Base-by-base conservation (phyloP, 495 filamentous ascomycete genomes). In the Rhizodiscina lignyota region DNA sequence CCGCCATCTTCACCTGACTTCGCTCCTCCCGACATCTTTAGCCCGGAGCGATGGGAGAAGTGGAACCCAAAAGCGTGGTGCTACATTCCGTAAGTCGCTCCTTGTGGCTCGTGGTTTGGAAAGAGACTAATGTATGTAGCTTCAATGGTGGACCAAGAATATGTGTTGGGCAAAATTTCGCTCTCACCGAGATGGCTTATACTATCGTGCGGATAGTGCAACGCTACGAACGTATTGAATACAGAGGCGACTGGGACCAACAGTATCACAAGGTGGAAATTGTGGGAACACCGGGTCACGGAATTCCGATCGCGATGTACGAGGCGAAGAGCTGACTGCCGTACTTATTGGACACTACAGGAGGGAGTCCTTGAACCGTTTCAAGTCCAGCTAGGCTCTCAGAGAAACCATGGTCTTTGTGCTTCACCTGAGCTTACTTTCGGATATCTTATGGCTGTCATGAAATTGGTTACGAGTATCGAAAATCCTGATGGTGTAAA, bases 81-180 rank as follows among this genome's bases (percentile, higher is more conserved):
- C 34, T 87, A 78, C 55, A 59, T 87, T 27, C 24, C 24, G 24
- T n/a, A n/a, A n/a, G n/a, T n/a, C n/a, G n/a, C n/a, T n/a, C n/a
- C n/a, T n/a, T n/a, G n/a, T n/a, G n/a, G n/a, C n/a, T n/a, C n/a
- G n/a, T n/a, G n/a, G n/a, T n/a, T n/a, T n/a, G n/a, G n/a, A n/a
- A n/a, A n/a, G n/a, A n/a, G n/a, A n/a, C n/a, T n/a, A n/a, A n/a
- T n/a, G n/a, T n/a, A n/a, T n/a, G n/a, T n/a, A n/a, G n/a, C 19
- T 87, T 89, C 55, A 84, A 83, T 43, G 78, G 79, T 17, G 80
- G 84, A 0, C 79, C 83, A 26, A 63, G 86, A 24, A 87, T 93
- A 38, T 94, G 86, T 55, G 70, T 93, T 45, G 86, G 86, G 5
- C 84, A 60, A 44, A 47, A 55, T 23, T 60, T 60, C 42, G 56